Percentiles rank a stretch among this genome's conserved stretches.
These are phyloP conservation scores for Castanea sativa DNA, from an alignment of 306 rosid genomes.

Conservation along the genomic window DNA sequence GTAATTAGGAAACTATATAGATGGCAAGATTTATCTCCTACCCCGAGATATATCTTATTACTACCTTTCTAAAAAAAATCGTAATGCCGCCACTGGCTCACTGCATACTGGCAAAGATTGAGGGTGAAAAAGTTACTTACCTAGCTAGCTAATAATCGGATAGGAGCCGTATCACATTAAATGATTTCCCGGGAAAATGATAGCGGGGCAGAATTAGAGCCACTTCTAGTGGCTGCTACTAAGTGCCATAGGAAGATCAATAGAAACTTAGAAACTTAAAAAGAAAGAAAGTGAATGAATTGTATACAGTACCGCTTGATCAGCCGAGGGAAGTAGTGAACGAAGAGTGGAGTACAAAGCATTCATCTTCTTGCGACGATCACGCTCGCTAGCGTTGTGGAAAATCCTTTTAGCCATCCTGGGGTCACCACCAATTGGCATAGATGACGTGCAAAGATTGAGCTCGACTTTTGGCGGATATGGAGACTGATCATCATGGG, in stretches of 20 bases:
- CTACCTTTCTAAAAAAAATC: background rate
- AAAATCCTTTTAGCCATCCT: slow-evolving; percentile 49
- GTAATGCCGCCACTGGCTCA: too few species aligned
- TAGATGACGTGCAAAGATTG: background rate
- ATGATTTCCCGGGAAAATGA: background rate
- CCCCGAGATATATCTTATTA: too few species aligned
- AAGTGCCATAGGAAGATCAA: too few species aligned
- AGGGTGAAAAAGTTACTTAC: background rate
- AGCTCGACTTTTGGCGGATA: background rate
- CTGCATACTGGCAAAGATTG: background rate
- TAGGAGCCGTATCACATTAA: too few species aligned
- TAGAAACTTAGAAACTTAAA: too few species aligned
- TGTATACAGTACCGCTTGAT: slow-evolving; percentile 42
- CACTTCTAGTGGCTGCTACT: background rate
- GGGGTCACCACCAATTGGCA: background rate
- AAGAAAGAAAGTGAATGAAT: background rate
- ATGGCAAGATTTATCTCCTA: too few species aligned
- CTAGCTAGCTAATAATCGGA: background rate
- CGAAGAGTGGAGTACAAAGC: slow-evolving; percentile 63
- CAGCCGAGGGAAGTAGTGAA: slow-evolving; percentile 52
- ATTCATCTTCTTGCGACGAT: slow-evolving; percentile 81
- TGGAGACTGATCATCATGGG: background rate
- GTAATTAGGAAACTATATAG: too few species aligned
- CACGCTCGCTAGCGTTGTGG: slow-evolving; percentile 86
- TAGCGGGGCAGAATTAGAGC: background rate